phyloP scores from a whole-genome alignment of 164 flowering plant species.

The Akebia trifoliata region DNA sequence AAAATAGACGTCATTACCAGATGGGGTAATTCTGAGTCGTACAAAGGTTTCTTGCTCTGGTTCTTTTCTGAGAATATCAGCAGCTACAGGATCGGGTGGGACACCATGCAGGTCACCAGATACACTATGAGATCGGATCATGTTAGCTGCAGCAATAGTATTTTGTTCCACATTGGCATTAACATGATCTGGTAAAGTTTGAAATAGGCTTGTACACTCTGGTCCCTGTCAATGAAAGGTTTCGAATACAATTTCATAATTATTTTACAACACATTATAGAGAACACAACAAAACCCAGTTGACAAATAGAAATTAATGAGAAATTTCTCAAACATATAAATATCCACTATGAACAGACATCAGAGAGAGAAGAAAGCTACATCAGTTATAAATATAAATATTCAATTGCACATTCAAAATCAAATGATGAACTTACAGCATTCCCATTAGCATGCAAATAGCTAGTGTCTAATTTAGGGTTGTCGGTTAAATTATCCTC shows the following conservation, averaged over 20 bases:
- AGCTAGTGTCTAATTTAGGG: constrained; percentile 52
- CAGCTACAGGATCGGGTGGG: constrained; percentile 94
- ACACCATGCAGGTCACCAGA: constrained; percentile 98
- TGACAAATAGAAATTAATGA: neutral
- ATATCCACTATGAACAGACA: neutral
- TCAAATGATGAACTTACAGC: constrained; percentile 52
- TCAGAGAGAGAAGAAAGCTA: too few relatives aligned
- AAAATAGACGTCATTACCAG: constrained; percentile 40
- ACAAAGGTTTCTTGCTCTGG: constrained; percentile 26
- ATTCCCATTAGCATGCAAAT: constrained; percentile 65
- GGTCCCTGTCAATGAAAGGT: constrained; percentile 34
- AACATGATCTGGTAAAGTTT: constrained; percentile 37
- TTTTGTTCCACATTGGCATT: constrained; percentile 56
- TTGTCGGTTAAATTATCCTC: constrained; percentile 68
- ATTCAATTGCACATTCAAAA: too few relatives aligned
- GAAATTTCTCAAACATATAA: neutral
- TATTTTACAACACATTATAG: neutral
- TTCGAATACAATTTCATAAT: constrained; percentile 2
- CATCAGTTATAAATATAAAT: too few relatives aligned
- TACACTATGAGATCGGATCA: constrained; percentile 89
- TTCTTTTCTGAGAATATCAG: constrained; percentile 71
- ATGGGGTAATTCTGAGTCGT: constrained; percentile 64
- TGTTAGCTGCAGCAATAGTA: constrained; percentile 61
- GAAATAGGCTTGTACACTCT: constrained; percentile 33
- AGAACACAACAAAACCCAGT: too few relatives aligned